Conservation (phyloP, 179 eudicot genomes). For the Camellia oleifera region DNA sequence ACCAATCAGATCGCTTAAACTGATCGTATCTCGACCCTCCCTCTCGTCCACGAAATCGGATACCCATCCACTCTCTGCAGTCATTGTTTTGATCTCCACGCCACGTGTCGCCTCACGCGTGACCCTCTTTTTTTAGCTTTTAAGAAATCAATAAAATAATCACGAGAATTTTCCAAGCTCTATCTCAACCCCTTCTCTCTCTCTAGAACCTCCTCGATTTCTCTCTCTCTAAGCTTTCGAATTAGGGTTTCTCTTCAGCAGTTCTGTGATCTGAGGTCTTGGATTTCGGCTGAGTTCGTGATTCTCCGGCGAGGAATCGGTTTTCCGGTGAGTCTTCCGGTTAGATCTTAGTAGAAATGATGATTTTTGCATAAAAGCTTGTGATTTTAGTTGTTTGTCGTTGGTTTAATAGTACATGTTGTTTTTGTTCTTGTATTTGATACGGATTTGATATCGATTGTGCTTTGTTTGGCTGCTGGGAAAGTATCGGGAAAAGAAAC, state of each 20-base stretch:
- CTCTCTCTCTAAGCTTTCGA: conserved; percentile 16
- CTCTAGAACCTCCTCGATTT: conserved; percentile 23
- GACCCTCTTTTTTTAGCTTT: not conserved
- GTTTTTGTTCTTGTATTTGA: not conserved
- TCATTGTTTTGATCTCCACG: conserved; percentile 43
- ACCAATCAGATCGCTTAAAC: conserved; percentile 42
- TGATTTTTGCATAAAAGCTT: not conserved
- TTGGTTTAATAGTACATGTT: not conserved
- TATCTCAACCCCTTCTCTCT: conserved; percentile 6
- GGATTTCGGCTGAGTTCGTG: not conserved
- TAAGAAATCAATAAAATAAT: not conserved
- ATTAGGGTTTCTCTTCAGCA: conserved; percentile 4
- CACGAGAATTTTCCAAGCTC: not conserved
- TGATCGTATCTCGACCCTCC: conserved; percentile 53
- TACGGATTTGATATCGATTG: not conserved
- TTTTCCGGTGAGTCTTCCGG: conserved; percentile 37
- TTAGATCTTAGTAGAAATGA: conserved; percentile 10
- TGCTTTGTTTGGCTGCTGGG: conserved; percentile 9
- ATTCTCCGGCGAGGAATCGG: not conserved
- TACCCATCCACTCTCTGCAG: conserved; percentile 25
- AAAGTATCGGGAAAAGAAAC: not conserved
- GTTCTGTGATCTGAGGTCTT: conserved; percentile 3
- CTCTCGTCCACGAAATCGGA: conserved; percentile 64
- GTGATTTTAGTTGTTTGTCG: not conserved
- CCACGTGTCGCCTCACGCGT: conserved; percentile 54